A percentile compares a stretch with the other conserved stretches of the same genome.
phyloP scores from a whole-genome alignment of 164 flowering plant genomes.

The Berberis thunbergii region DNA sequence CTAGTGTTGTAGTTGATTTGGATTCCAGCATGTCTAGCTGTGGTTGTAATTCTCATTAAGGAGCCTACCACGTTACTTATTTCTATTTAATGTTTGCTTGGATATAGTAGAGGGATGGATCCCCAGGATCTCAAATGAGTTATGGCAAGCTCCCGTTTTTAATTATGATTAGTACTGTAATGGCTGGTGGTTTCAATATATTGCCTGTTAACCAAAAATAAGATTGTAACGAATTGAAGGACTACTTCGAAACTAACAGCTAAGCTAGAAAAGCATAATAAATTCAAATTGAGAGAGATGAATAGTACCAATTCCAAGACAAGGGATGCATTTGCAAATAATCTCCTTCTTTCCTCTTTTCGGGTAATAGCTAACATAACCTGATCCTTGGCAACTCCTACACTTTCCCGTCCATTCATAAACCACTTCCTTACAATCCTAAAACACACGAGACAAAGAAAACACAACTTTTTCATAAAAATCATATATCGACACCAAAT shows the following conservation, averaged over 20 bases:
- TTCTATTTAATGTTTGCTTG: no score
- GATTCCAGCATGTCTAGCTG: no score
- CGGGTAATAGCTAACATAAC: slow-evolving; percentile 67
- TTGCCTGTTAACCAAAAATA: no score
- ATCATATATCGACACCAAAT: neutral
- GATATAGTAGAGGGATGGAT: no score
- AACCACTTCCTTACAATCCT: slow-evolving; percentile 89
- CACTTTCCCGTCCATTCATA: slow-evolving; percentile 99
- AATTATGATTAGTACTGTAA: no score
- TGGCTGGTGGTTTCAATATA: no score
- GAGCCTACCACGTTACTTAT: no score
- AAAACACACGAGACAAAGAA: slow-evolving; percentile 9
- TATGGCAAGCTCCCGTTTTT: no score
- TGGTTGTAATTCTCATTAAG: no score
- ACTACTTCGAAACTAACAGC: neutral
- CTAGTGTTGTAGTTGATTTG: no score
- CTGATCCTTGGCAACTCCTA: slow-evolving; percentile 90
- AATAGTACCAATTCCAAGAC: slow-evolving; percentile 77
- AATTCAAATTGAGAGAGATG: neutral
- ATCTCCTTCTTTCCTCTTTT: slow-evolving; percentile 69
- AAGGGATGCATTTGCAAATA: slow-evolving; percentile 89
- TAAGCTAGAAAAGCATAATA: neutral
- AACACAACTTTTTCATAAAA: neutral
- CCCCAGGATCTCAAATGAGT: no score
- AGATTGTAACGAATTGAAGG: no score